These are phyloP conservation scores for Chlamydomonas sphaeroides DNA, from an alignment of 139 green algal species.

Conservation along the genomic window DNA sequence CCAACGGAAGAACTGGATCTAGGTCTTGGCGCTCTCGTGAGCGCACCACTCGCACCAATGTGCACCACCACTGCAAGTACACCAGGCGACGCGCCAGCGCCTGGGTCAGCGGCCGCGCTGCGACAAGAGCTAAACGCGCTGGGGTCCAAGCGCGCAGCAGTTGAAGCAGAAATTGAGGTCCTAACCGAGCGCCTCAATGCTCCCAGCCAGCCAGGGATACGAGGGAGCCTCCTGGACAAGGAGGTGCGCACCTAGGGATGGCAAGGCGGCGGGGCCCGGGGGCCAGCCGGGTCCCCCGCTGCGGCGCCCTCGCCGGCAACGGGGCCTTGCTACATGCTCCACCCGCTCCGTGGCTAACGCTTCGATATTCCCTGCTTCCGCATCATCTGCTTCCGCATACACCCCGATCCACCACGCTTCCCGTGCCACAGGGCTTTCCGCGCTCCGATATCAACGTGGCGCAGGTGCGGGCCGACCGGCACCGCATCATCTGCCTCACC, in stretches of 20 bases:
- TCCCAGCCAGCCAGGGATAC: constrained; percentile 63
- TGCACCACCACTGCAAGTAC: too few species aligned
- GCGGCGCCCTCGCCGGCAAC: not conserved
- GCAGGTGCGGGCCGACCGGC: constrained; percentile 71
- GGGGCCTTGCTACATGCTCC: too few species aligned
- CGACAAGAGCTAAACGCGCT: constrained; percentile 53
- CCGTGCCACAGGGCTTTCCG: constrained; percentile 77
- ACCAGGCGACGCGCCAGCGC: too few species aligned
- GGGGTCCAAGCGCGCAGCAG: constrained; percentile 20
- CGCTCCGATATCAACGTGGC: constrained; percentile 81
- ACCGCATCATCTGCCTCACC: constrained; percentile 73
- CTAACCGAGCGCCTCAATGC: constrained; percentile 57
- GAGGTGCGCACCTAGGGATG: too few species aligned
- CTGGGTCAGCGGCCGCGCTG: not conserved
- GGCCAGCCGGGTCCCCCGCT: too few species aligned
- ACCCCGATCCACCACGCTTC: not conserved
- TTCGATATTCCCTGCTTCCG: too few species aligned
- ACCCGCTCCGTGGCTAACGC: too few species aligned
- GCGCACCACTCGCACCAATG: too few species aligned
- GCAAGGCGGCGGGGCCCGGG: too few species aligned
- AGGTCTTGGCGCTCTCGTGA: too few species aligned
- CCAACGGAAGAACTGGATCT: too few species aligned
- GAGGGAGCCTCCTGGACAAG: constrained; percentile 70
- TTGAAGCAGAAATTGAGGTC: constrained; percentile 69
- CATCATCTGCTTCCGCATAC: too few species aligned